phyloP scores from a whole-genome alignment of 2,329 filamentous ascomycete species.

The Botryosphaeria dothidea region DNA sequence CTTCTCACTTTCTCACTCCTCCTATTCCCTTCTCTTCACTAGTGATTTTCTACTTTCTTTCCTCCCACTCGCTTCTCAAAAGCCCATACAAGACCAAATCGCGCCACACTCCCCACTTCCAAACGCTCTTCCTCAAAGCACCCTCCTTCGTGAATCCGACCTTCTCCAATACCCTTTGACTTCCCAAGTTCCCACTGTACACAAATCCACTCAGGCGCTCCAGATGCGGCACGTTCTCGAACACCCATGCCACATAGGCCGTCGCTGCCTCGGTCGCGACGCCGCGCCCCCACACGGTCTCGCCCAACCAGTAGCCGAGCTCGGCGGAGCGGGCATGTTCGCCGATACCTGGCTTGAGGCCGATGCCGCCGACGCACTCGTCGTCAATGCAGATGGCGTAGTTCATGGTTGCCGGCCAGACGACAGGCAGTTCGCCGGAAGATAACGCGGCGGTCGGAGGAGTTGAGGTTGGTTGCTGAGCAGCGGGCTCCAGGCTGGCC shows the following conservation, averaged over 20 bases:
- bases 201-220: conserved; percentile 32
- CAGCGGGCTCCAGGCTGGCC: background rate
- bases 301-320: conserved; percentile 46
- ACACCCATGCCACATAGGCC: conserved; percentile 38
- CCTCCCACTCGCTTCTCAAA: conserved; percentile 28
- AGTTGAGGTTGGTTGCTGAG: conserved; percentile 26
- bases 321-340: conserved; percentile 39
- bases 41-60: background rate
- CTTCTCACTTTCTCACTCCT: too few relatives aligned
- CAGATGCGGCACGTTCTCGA: conserved; percentile 27
- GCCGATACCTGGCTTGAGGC: conserved; percentile 38
- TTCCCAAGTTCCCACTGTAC: conserved; percentile 35
- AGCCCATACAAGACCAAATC: conserved; percentile 38
- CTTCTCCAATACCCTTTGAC: conserved; percentile 38
- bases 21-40: background rate
- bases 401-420: conserved; percentile 3
- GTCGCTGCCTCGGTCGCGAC: conserved; percentile 35
- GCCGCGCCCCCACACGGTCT: conserved; percentile 37
- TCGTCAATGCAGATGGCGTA: conserved; percentile 20
- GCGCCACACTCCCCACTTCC: conserved; percentile 36
- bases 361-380: conserved; percentile 38
- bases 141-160: conserved; percentile 42
- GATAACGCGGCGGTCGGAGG: conserved; percentile 2
- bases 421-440: background rate
- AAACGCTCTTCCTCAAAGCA: conserved; percentile 32